Evolutionary conservation across 164 flowering plant species (phyloP).

Genomic region (Vitis rotundifolia): DNA sequence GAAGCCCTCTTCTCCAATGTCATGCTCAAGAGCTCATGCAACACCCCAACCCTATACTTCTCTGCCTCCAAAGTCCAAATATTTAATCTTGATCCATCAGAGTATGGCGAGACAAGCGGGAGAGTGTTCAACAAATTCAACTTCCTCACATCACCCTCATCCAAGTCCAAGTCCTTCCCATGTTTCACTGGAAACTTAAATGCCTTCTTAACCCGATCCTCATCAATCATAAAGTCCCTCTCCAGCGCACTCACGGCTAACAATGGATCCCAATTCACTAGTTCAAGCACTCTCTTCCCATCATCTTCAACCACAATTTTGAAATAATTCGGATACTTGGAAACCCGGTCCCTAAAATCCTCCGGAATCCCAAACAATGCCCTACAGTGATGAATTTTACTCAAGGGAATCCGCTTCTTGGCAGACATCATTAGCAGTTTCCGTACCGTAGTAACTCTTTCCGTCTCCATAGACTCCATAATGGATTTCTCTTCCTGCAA

Average conservation of each 20-base stretch:
- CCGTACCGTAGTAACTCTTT: slow-evolving; percentile 63
- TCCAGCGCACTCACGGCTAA: slow-evolving; percentile 81
- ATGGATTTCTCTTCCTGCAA: slow-evolving; percentile 51
- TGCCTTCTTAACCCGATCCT: slow-evolving; percentile 68
- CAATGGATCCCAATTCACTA: slow-evolving; percentile 75
- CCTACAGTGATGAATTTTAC: slow-evolving; percentile 76
- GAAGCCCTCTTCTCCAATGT: slow-evolving; percentile 91
- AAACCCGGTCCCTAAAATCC: slow-evolving; percentile 80
- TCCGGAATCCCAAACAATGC: slow-evolving; percentile 80
- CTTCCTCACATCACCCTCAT: slow-evolving; percentile 58
- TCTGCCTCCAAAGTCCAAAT: slow-evolving; percentile 81
- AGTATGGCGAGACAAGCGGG: slow-evolving; percentile 91
- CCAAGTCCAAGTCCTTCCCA: slow-evolving; percentile 69
- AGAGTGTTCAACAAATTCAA: slow-evolving; percentile 69
- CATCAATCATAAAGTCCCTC: slow-evolving; percentile 70
- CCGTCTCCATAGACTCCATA: slow-evolving; percentile 54
- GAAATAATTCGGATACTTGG: slow-evolving; percentile 68
- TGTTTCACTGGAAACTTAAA: slow-evolving; percentile 66
- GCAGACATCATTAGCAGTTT: slow-evolving; percentile 91
- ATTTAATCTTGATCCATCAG: slow-evolving; percentile 71
- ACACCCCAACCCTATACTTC: slow-evolving; percentile 77
- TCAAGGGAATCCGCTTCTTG: slow-evolving; percentile 64
- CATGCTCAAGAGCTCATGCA: slow-evolving; percentile 88
- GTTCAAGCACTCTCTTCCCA: slow-evolving; percentile 69
- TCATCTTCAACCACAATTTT: slow-evolving; percentile 55